Evolutionary conservation across 495 filamentous ascomycete genomes (phyloP), one percentile per base, ranked within the genome.

Genomic region (Glonium stellatum): DNA sequence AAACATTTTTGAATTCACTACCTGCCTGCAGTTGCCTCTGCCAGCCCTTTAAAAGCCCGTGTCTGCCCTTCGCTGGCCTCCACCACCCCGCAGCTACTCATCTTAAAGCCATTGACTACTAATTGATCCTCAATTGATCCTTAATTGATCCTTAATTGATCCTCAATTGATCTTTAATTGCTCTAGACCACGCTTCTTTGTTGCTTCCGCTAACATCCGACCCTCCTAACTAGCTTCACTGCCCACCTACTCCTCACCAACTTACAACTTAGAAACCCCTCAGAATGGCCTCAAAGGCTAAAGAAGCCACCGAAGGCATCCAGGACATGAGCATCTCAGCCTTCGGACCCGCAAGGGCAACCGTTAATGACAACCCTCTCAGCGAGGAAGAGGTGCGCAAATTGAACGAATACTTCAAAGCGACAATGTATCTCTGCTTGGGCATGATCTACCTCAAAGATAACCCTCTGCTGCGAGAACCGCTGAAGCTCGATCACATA

Each of bases 401-500:
- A 73, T 82, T 80, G 68, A 82, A 80, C 56, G 78, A 80, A 52
- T 89, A 83, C 71, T 88, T 87, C 76, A 78, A 81, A 41, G 86
- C 86, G 48, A 85, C 82, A 66, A 65, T 88, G 67, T 89, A 88
- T 64, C 80, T 89, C 6, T 84, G 82, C 62, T 72, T 89, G 36
- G 86, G 86, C 58, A 88, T 88, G 85, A 84, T 89, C 59, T 88
- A 87, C 60, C 80, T 89, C 12, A 79, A 78, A 54, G 76, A 84
- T 15, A 89, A 88, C 61, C 80, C 83, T 5, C 78, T 89, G 4
- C 79, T 88, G 19, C 77, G 74, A 54, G 82, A 87, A 62, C 82
- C 84, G 0, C 73, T 88, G 49, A 78, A 79, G 55, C 68, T 75
- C 9, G 80, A 84, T 52, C 81, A 88, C 67, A 75, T 88, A 70